These are phyloP conservation scores for Blakeslea trispora DNA, from an alignment of 371 early-diverging fungal genomes.

Conservation along the genomic window DNA sequence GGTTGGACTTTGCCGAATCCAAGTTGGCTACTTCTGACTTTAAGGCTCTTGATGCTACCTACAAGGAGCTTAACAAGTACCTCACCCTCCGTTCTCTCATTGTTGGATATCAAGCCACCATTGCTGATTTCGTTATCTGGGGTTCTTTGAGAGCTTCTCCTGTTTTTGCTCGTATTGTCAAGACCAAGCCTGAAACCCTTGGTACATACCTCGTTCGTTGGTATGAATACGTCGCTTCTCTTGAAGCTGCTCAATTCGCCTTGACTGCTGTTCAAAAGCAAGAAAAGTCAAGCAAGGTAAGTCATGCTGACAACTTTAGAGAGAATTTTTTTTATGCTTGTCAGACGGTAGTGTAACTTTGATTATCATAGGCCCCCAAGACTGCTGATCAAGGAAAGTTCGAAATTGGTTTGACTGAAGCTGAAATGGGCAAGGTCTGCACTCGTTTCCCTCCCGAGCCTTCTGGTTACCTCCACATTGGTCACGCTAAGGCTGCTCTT, in stretches of 20 bases:
- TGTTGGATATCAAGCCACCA: slow-evolving; percentile 75
- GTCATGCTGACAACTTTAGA: neutral
- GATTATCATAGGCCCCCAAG: slow-evolving; percentile 29
- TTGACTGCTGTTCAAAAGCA: slow-evolving; percentile 54
- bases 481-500: slow-evolving; percentile 99
- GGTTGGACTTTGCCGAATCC: slow-evolving; percentile 66
- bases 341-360: neutral
- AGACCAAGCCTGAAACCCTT: slow-evolving; percentile 70
- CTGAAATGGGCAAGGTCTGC: slow-evolving; percentile 86
- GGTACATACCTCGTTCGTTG: slow-evolving; percentile 82
- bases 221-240: slow-evolving; percentile 75
- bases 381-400: slow-evolving; percentile 89
- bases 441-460: slow-evolving; percentile 99
- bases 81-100: slow-evolving; percentile 81
- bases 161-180: slow-evolving; percentile 78
- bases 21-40: slow-evolving; percentile 67
- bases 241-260: slow-evolving; percentile 58
- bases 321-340: neutral
- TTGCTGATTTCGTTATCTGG: slow-evolving; percentile 89
- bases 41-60: slow-evolving; percentile 68
- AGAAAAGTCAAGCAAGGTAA: slow-evolving; percentile 47
- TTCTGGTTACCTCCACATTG: slow-evolving; percentile 98
- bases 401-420: slow-evolving; percentile 85
- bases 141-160: slow-evolving; percentile 82
- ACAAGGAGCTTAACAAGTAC: slow-evolving; percentile 74